Evolutionary conservation across 179 eudicot genomes (phyloP).

Genomic region (Monotropa hypopitys): DNA sequence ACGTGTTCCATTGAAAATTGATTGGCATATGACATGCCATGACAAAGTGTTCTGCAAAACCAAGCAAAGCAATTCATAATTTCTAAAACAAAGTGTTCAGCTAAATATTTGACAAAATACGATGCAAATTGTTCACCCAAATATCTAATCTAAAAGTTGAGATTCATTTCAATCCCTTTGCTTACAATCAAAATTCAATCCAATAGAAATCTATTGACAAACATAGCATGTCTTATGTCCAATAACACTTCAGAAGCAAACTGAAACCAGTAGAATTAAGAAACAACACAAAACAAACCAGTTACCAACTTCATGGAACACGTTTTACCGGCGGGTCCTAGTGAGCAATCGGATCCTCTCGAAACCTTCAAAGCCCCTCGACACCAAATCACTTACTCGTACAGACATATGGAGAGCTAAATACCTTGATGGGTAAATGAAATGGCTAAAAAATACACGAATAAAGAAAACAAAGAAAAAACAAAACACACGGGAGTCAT

Average conservation of each 20-base stretch:
- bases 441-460: too few relatives aligned
- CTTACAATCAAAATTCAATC: not conserved
- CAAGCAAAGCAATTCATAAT: too few relatives aligned
- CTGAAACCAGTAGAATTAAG: not conserved
- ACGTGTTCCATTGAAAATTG: too few relatives aligned
- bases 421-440: conserved; percentile 21
- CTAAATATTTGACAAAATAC: too few relatives aligned
- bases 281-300: not conserved
- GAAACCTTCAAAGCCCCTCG: conserved; percentile 5
- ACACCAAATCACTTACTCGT: not conserved
- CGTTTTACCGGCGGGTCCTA: conserved; percentile 14
- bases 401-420: not conserved
- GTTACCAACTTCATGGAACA: not conserved
- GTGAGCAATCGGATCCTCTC: not conserved
- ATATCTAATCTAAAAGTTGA: not conserved
- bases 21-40: too few relatives aligned
- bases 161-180: not conserved
- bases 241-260: not conserved
- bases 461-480: too few relatives aligned
- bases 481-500: too few relatives aligned
- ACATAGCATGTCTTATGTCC: not conserved
- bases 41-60: too few relatives aligned
- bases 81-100: too few relatives aligned
- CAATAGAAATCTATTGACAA: not conserved
- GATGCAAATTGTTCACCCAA: too few relatives aligned